Evolutionary conservation across 208 protist species (phyloP).

Genomic region (Tritrichomonas musculus): DNA sequence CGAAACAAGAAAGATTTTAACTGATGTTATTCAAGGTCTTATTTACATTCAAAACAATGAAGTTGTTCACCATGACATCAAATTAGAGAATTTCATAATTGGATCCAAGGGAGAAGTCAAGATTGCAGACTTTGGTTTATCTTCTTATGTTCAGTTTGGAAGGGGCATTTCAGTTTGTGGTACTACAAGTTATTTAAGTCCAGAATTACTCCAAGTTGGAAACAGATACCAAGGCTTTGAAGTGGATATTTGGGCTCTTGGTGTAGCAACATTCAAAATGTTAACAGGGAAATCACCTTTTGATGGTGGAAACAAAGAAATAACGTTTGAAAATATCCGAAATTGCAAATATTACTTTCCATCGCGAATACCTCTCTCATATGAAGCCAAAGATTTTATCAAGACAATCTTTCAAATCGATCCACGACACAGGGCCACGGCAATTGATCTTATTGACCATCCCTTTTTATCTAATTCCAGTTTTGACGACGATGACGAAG

Average conservation of each 20-base stretch:
- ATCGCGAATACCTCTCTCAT: conserved; percentile 54
- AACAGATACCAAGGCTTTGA: conserved; percentile 77
- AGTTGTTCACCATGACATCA: too few species aligned
- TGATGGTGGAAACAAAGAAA: conserved; percentile 82
- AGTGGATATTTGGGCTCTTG: conserved; percentile 91
- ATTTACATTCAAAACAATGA: too few species aligned
- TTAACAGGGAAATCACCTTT: conserved; percentile 86
- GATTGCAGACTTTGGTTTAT: too few species aligned
- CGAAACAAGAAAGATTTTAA: too few species aligned
- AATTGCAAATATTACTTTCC: conserved; percentile 80
- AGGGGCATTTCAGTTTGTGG: conserved; percentile 60
- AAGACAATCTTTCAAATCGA: conserved; percentile 60
- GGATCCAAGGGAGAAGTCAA: too few species aligned
- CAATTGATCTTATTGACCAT: conserved; percentile 71
- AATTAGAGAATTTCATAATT: too few species aligned
- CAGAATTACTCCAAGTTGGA: conserved; percentile 38
- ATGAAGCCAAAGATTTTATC: conserved; percentile 72
- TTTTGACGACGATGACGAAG: too few species aligned
- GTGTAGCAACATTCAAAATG: conserved; percentile 77
- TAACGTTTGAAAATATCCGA: conserved; percentile 83
- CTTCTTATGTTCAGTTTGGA: too few species aligned
- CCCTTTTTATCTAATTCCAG: too few species aligned
- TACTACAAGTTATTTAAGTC: conserved; percentile 39
- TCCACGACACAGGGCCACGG: conserved; percentile 65
- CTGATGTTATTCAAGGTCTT: too few species aligned